Evolutionary conservation across 371 early-diverging fungal genomes (phyloP).

Genomic region (Apophysomyces ossiformis): DNA sequence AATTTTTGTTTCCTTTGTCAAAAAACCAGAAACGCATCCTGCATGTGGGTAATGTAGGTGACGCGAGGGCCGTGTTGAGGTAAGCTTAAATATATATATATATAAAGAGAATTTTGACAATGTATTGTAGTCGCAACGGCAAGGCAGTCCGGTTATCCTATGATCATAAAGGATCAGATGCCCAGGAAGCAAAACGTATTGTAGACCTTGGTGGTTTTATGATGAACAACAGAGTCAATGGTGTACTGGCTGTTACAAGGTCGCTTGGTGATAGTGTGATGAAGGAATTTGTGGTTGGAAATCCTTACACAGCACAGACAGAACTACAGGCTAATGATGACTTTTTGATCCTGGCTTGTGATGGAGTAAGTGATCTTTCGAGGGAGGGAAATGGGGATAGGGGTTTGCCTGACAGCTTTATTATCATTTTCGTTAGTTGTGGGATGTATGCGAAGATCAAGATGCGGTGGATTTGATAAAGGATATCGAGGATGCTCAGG

Average conservation of each 20-base stretch:
- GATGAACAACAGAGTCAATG: conserved; percentile 98
- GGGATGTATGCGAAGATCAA: conserved; percentile 99
- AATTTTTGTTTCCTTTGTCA: conserved; percentile 2
- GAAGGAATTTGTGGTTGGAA: conserved; percentile 95
- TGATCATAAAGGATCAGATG: conserved; percentile 97
- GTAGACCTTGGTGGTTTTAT: conserved; percentile 94
- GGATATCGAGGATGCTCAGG: conserved; percentile 76
- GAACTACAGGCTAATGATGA: conserved; percentile 73
- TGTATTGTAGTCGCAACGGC: conserved; percentile 70
- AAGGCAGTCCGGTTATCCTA: conserved; percentile 90
- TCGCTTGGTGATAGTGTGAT: conserved; percentile 95
- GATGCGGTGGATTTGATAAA: conserved; percentile 90
- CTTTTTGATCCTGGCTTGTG: conserved; percentile 94
- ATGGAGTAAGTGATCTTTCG: conserved; percentile 84
- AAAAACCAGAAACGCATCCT: conserved; percentile 67
- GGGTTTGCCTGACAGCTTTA: not conserved
- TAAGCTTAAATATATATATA: no score
- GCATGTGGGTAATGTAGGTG: conserved; percentile 96
- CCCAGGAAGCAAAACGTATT: conserved; percentile 86
- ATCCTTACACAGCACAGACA: conserved; percentile 93
- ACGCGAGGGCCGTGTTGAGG: conserved; percentile 93
- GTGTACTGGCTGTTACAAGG: conserved; percentile 96
- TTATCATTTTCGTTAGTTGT: conserved; percentile 58
- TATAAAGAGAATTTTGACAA: conserved; percentile 11
- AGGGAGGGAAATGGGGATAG: not conserved